phyloP scores from a whole-genome alignment of 495 filamentous ascomycete species.

The Pyrenula aspistea region DNA sequence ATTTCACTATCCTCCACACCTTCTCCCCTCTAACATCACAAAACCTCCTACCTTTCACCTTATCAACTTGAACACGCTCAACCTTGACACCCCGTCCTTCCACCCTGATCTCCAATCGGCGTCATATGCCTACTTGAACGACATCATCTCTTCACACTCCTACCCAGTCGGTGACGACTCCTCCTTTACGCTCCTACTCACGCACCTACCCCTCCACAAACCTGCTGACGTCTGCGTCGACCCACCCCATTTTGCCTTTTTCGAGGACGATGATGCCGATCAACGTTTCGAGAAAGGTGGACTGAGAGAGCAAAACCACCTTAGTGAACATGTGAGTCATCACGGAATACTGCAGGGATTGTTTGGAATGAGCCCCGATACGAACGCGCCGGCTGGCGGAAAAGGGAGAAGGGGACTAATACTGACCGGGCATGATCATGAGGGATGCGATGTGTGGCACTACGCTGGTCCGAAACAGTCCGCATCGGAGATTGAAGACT shows the following conservation, averaged over 20 bases:
- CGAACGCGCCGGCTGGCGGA: slow-evolving; percentile 33
- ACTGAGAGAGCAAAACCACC: slow-evolving; percentile 84
- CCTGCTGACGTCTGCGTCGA: slow-evolving; percentile 73
- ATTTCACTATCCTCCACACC: slow-evolving; percentile 44
- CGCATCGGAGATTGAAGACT: slow-evolving; percentile 6
- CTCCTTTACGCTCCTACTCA: slow-evolving; percentile 71
- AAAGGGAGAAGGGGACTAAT: slow-evolving; percentile 60
- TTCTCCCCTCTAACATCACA: background rate
- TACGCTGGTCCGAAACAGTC: slow-evolving; percentile 42
- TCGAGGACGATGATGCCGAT: slow-evolving; percentile 32
- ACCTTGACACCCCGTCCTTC: slow-evolving; percentile 71
- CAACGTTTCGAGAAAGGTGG: slow-evolving; percentile 40
- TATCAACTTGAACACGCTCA: slow-evolving; percentile 80
- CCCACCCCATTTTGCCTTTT: slow-evolving; percentile 64
- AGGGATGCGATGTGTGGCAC: slow-evolving; percentile 83
- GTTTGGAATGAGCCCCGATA: slow-evolving; percentile 59
- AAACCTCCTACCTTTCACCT: slow-evolving; percentile 49
- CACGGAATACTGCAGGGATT: slow-evolving; percentile 63
- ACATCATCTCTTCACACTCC: slow-evolving; percentile 48
- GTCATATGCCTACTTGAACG: slow-evolving; percentile 69
- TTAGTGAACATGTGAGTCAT: slow-evolving; percentile 49
- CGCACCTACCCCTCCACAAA: slow-evolving; percentile 87
- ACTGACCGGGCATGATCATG: slow-evolving; percentile 88
- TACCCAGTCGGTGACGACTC: slow-evolving; percentile 52
- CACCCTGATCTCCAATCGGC: slow-evolving; percentile 50